Base-by-base conservation (phyloP, 2,329 filamentous ascomycete genomes). In the Nemania abortiva region DNA sequence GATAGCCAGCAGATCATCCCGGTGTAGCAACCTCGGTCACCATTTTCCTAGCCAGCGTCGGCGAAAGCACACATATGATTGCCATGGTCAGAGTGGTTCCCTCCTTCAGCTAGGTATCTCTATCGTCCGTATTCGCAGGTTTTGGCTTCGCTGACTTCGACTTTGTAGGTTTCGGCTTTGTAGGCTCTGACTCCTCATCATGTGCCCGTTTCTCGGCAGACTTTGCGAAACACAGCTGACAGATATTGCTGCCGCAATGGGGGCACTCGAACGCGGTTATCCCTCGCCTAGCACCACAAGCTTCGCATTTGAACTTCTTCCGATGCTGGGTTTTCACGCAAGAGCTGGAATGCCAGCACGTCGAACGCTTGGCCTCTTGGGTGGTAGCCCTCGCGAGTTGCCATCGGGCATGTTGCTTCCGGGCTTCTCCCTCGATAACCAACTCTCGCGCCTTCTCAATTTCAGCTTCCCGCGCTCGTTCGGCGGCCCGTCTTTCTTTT, bases 381-480 rank as follows among this genome's bases (percentile, higher is more conserved):
- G 66, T 58, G 20, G 29, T n/a, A 39, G 57, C 62, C 6, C 54
- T 50, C 6, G 20, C n/a, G 1, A 5, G n/a, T 50, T 47, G 18
- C 66, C 66, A 69, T 7, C 65, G 71, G 11, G 52, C 66, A n/a
- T 75, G 62, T 58, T 78, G 75, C 24, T 63, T 56, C 0, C 15
- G 10, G 34, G 64, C 50, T 66, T 77, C 73, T 2, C 20, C 20
- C 4, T 34, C 11, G 11, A 47, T 57, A 10, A 34, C 50, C 22
- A 39, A 39, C 2, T 47, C 4, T n/a, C 55, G 61, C 13, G 29
- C 50, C 1, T 72, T 71, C 20, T 71, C 65, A 22, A 9, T 22
- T 39, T 64, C 52, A 6, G 64, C 49, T 42, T 70, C 42, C 61
- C 69, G 70, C 6, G 65, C 54, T 24, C 13, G 39, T 37, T 37